These are phyloP conservation scores for Rhodotorula sp. DNA, from an alignment of 1,284 basidiomycete genomes.

Conservation along the genomic window DNA sequence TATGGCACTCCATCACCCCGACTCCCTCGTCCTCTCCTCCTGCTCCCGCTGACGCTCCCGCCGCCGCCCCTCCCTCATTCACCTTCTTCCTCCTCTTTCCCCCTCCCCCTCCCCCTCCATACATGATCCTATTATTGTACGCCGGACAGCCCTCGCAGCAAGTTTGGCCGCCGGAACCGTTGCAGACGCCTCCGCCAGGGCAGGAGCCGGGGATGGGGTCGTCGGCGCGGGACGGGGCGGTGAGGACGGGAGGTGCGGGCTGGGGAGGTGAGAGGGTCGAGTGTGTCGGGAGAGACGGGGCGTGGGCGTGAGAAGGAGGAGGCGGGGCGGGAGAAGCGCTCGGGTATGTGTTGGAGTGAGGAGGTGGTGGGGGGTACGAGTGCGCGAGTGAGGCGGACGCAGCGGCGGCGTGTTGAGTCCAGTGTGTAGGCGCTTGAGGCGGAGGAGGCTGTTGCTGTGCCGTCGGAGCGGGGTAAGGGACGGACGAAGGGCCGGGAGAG, in stretches of 20 bases:
- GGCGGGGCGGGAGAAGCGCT: neutral
- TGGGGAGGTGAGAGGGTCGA: too few relatives aligned
- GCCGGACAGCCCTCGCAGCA: slow-evolving; percentile 91
- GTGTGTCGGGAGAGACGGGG: too few relatives aligned
- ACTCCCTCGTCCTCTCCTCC: slow-evolving; percentile 20
- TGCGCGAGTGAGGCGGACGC: neutral
- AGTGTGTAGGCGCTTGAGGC: neutral
- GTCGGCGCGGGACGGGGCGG: neutral
- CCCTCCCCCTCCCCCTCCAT: slow-evolving; percentile 5
- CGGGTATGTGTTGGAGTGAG: slow-evolving; percentile 1
- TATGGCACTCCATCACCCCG: slow-evolving; percentile 44
- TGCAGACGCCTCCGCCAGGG: slow-evolving; percentile 90
- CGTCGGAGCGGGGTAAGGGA: neutral
- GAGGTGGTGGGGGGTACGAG: neutral
- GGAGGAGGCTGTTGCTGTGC: neutral
- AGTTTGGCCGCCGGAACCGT: slow-evolving; percentile 86
- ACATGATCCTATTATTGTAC: slow-evolving; percentile 68
- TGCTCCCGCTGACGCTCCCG: neutral
- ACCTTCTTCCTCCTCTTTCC: slow-evolving; percentile 3
- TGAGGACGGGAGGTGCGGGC: neutral
- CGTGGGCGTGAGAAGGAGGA: too few relatives aligned
- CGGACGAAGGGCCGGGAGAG: neutral
- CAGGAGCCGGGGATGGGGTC: slow-evolving; percentile 62
- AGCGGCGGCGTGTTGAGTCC: neutral
- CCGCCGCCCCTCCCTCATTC: neutral